These are phyloP conservation scores for Pythium phragmitis DNA, from an alignment of 352 stramenopile species.

Conservation along the genomic window DNA sequence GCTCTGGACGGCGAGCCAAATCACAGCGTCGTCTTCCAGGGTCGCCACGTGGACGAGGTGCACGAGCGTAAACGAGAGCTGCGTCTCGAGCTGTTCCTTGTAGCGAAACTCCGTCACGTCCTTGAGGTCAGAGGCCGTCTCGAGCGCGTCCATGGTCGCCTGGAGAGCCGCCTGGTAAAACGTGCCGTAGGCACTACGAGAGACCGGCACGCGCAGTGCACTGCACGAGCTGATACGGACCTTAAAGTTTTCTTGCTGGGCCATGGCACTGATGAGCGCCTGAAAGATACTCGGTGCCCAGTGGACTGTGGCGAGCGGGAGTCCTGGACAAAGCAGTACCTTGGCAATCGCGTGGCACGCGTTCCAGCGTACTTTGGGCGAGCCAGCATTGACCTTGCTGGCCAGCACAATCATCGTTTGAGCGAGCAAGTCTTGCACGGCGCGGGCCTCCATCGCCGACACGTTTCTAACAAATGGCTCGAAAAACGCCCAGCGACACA, in stretches of 20 bases:
- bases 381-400: slow-evolving; percentile 75
- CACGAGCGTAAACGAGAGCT: slow-evolving; percentile 85
- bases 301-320: slow-evolving; percentile 70
- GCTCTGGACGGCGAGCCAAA: slow-evolving; percentile 60
- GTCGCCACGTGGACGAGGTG: slow-evolving; percentile 78
- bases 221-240: slow-evolving; percentile 84
- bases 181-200: slow-evolving; percentile 63
- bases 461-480: slow-evolving; percentile 48
- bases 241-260: slow-evolving; percentile 90
- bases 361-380: slow-evolving; percentile 87
- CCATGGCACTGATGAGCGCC: slow-evolving; percentile 67
- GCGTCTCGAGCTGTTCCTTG: slow-evolving; percentile 86
- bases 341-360: slow-evolving; percentile 88
- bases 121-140: slow-evolving; percentile 81
- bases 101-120: slow-evolving; percentile 90
- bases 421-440: slow-evolving; percentile 55
- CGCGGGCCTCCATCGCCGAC: slow-evolving; percentile 29
- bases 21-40: slow-evolving; percentile 65
- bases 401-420: slow-evolving; percentile 71
- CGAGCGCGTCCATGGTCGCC: slow-evolving; percentile 73
- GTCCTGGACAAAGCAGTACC: slow-evolving; percentile 71
- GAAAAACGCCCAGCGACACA: slow-evolving; percentile 81
- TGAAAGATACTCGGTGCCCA: slow-evolving; percentile 82
- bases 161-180: slow-evolving; percentile 68
- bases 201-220: slow-evolving; percentile 68